Percentiles rank a stretch among this genome's conserved stretches.
Conservation (phyloP, 164 flowering plant species). For the Paratinospora sagittata region DNA sequence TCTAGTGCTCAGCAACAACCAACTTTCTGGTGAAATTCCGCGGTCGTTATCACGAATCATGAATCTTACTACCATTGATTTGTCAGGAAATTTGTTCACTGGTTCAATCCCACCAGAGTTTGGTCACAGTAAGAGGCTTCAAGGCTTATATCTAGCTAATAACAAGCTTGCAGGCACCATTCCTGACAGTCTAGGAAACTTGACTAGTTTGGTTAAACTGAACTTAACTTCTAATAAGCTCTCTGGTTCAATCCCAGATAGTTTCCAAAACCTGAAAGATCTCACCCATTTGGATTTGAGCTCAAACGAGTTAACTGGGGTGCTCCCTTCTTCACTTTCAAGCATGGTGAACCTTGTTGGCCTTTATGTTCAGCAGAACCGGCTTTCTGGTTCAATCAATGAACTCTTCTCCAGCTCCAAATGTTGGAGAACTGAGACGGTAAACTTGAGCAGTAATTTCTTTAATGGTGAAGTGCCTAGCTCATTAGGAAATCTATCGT, state of each 20-base stretch:
- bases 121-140: constrained; percentile 40
- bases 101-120: constrained; percentile 52
- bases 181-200: constrained; percentile 43
- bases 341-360: constrained; percentile 60
- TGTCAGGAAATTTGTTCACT: constrained; percentile 46
- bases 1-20: constrained; percentile 50
- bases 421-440: constrained; percentile 45
- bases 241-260: constrained; percentile 49
- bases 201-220: constrained; percentile 57
- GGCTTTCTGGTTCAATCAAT: constrained; percentile 42
- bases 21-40: constrained; percentile 63
- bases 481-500: constrained; percentile 55
- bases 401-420: constrained; percentile 38
- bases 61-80: constrained; percentile 60
- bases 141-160: constrained; percentile 60
- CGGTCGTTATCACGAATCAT: constrained; percentile 39
- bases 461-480: constrained; percentile 48
- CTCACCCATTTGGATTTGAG: constrained; percentile 75
- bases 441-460: constrained; percentile 55
- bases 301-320: constrained; percentile 45
- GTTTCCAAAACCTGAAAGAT: constrained; percentile 47
- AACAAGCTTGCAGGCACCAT: constrained; percentile 51
- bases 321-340: constrained; percentile 51
- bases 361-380: constrained; percentile 58
- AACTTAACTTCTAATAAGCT: constrained; percentile 57